phyloP scores from a whole-genome alignment of 2,329 filamentous ascomycete species.

The Shiraia sp. region DNA sequence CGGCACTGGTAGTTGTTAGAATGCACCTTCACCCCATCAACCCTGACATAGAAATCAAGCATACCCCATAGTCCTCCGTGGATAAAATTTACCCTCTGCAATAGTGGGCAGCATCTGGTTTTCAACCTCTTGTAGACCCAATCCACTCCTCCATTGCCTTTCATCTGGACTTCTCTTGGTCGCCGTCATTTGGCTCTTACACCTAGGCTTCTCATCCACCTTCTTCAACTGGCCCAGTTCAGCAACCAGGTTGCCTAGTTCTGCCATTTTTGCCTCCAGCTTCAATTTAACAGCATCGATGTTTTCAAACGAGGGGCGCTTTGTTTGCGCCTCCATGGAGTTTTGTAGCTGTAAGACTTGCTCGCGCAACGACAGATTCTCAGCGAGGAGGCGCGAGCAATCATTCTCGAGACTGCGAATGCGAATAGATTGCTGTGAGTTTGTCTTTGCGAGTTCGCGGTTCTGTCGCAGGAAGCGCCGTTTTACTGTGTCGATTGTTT shows the following conservation, averaged over 20 bases:
- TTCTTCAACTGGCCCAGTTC: conserved; percentile 58
- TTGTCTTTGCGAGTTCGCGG: conserved; percentile 75
- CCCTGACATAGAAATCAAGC: conserved; percentile 29
- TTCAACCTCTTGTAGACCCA: conserved; percentile 45
- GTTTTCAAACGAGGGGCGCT: conserved; percentile 65
- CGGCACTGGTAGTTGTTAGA: conserved; percentile 51
- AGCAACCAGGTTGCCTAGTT: conserved; percentile 69
- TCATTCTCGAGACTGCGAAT: conserved; percentile 79
- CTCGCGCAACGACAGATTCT: conserved; percentile 74
- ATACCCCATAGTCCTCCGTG: conserved; percentile 70
- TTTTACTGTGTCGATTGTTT: conserved; percentile 75
- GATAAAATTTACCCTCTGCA: conserved; percentile 69
- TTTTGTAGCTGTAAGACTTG: conserved; percentile 72
- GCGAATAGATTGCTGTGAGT: conserved; percentile 75
- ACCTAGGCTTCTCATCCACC: conserved; percentile 17
- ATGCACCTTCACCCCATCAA: background rate
- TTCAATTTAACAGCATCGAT: conserved; percentile 70
- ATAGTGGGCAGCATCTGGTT: conserved; percentile 68
- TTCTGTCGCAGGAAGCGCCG: conserved; percentile 82
- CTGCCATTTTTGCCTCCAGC: conserved; percentile 72
- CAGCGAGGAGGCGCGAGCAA: conserved; percentile 72
- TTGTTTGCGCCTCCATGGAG: conserved; percentile 65
- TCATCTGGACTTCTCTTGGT: conserved; percentile 56
- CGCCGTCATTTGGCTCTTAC: conserved; percentile 56
- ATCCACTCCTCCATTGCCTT: conserved; percentile 58